Evolutionary conservation across 768 basidiomycete genomes (phyloP).

Genomic region (Paxillus rubicundulus): DNA sequence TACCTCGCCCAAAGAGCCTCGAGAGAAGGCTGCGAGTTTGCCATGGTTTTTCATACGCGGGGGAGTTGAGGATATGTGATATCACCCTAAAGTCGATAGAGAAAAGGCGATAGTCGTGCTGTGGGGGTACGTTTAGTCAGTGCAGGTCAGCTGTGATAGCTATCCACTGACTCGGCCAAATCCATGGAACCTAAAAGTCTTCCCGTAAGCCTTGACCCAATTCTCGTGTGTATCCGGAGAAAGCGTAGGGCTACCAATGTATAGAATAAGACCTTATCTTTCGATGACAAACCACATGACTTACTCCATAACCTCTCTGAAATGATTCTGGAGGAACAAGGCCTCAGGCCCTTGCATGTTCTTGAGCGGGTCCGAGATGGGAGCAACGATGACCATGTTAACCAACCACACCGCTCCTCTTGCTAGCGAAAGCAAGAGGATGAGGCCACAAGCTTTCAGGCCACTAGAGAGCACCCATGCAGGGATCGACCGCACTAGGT

Average conservation of each 20-base stretch:
- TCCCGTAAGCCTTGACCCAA: constrained; percentile 46
- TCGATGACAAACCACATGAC: constrained; percentile 14
- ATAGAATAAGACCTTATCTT: not conserved
- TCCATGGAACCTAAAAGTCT: constrained; percentile 54
- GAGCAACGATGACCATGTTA: constrained; percentile 43
- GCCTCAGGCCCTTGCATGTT: constrained; percentile 49
- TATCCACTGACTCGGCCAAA: constrained; percentile 43
- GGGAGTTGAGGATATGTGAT: constrained; percentile 46
- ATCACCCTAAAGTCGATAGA: constrained; percentile 50
- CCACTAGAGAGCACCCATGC: constrained; percentile 1
- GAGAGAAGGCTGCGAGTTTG: constrained; percentile 49
- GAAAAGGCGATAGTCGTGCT: constrained; percentile 56
- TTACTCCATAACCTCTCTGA: constrained; percentile 46
- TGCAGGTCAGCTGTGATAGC: not conserved
- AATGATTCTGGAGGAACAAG: constrained; percentile 41
- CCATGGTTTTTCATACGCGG: constrained; percentile 55
- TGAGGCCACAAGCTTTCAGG: constrained; percentile 30
- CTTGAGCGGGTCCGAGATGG: constrained; percentile 46
- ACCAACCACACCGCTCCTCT: constrained; percentile 41
- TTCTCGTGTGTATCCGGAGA: constrained; percentile 40
- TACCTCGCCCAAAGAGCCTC: constrained; percentile 50
- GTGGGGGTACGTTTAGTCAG: not conserved
- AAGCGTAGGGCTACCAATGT: constrained; percentile 39
- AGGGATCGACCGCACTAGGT: not conserved
- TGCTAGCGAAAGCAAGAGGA: constrained; percentile 32